Evolutionary conservation across 1,284 basidiomycete genomes (phyloP).

Genomic region (Papiliotrema nemorosa): DNA sequence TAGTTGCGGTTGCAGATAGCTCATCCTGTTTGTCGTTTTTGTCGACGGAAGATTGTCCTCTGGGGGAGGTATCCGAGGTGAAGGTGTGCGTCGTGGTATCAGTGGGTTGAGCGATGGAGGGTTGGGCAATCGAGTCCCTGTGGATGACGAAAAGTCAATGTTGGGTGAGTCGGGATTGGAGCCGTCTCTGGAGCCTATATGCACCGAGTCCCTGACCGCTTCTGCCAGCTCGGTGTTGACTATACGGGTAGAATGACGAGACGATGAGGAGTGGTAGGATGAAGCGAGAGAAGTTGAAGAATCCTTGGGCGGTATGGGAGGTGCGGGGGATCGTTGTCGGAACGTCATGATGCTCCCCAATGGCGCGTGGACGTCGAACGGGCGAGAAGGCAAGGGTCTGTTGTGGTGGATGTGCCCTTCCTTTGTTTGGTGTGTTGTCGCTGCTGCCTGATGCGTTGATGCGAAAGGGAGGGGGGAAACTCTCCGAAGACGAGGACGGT

Average conservation of each 20-base stretch:
- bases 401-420: no score
- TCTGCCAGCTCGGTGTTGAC: slow-evolving; percentile 28
- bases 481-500: no score
- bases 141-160: slow-evolving; percentile 2
- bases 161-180: slow-evolving; percentile 1
- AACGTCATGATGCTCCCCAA: neutral
- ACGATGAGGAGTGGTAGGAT: slow-evolving; percentile 6
- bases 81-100: slow-evolving; percentile 18
- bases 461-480: no score
- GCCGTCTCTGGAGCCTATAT: slow-evolving; percentile 18
- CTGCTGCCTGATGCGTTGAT: no score
- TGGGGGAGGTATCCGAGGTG: slow-evolving; percentile 6
- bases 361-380: no score
- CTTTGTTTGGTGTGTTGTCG: no score
- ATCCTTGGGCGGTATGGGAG: slow-evolving; percentile 5
- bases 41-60: neutral
- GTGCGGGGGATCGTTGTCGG: slow-evolving; percentile 8
- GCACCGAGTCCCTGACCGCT: slow-evolving; percentile 42
- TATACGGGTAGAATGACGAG: neutral
- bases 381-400: no score
- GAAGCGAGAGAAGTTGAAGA: slow-evolving; percentile 7
- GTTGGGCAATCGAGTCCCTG: slow-evolving; percentile 6
- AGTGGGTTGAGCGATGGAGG: slow-evolving; percentile 18
- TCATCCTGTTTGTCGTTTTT: neutral
- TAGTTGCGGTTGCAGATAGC: slow-evolving; percentile 3